phyloP scores from a whole-genome alignment of 1,139 yeast genomes.

The Debaryomycetaceae sp. region DNA sequence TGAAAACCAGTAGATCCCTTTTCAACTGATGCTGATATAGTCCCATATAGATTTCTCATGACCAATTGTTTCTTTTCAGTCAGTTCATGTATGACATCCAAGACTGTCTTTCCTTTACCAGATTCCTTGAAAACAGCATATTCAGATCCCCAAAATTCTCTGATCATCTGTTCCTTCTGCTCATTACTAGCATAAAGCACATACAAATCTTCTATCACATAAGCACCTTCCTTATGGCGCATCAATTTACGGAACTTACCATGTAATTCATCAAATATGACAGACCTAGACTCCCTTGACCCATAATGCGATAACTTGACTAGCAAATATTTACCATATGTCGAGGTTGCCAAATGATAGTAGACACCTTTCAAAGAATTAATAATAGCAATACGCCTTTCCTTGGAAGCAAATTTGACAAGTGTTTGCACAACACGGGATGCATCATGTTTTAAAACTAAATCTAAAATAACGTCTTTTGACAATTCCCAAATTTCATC shows the following conservation, averaged over 20 bases:
- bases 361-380: conserved; percentile 69
- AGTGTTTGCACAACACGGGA: conserved; percentile 94
- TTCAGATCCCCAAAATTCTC: conserved; percentile 98
- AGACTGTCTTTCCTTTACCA: conserved; percentile 60
- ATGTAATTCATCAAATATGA: conserved; percentile 79
- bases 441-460: conserved; percentile 94
- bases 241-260: conserved; percentile 88
- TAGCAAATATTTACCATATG: conserved; percentile 89
- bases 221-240: conserved; percentile 99
- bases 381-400: conserved; percentile 72
- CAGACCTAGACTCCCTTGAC: conserved; percentile 69
- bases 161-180: conserved; percentile 85
- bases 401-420: conserved; percentile 79
- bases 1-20: conserved; percentile 97
- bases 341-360: conserved; percentile 82
- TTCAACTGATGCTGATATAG: conserved; percentile 86
- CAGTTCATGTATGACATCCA: conserved; percentile 64
- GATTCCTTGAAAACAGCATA: conserved; percentile 85
- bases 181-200: conserved; percentile 80
- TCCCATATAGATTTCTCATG: conserved; percentile 72
- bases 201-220: conserved; percentile 91
- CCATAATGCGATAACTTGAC: conserved; percentile 93
- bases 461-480: conserved; percentile 72
- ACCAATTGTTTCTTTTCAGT: conserved; percentile 83
- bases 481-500: conserved; percentile 84